A percentile compares a stretch with the other conserved stretches of the same genome.
These are phyloP conservation scores for Striga hermonthica DNA, from an alignment of 305 asterid species.

Conservation along the genomic window DNA sequence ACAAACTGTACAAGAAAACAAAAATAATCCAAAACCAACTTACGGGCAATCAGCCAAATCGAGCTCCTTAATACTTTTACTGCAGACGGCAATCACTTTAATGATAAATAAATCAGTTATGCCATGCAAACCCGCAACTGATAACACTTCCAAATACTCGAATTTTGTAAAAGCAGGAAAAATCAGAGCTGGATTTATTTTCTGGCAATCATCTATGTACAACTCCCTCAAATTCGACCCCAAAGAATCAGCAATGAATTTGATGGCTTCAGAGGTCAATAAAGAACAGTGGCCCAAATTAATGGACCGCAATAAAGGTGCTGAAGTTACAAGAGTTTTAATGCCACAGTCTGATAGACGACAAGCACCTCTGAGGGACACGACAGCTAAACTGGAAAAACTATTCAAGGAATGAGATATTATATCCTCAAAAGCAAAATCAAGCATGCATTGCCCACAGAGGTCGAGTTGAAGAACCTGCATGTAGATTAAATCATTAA, in stretches of 20 bases:
- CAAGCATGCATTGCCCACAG: constrained; percentile 67
- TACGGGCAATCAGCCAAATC: constrained; percentile 67
- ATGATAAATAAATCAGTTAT: constrained; percentile 55
- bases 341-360: constrained; percentile 66
- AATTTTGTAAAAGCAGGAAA: constrained; percentile 55
- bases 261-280: constrained; percentile 50
- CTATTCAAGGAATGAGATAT: constrained; percentile 34
- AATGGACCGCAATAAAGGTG: constrained; percentile 60
- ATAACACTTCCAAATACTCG: constrained; percentile 60
- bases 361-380: constrained; percentile 86
- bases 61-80: constrained; percentile 64
- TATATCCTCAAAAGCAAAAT: constrained; percentile 41
- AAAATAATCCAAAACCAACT: constrained; percentile 38
- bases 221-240: constrained; percentile 74
- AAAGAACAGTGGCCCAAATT: constrained; percentile 78
- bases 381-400: constrained; percentile 47
- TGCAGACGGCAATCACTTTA: constrained; percentile 42
- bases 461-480: constrained; percentile 92
- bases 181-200: constrained; percentile 48
- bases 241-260: constrained; percentile 48
- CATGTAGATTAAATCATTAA: constrained; percentile 30
- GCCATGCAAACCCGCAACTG: constrained; percentile 60
- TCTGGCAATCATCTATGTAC: constrained; percentile 63
- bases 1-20: background rate
- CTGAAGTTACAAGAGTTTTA: constrained; percentile 46